Conservation (phyloP, 2,329 filamentous ascomycete species). For the Alternaria ethzedia region DNA sequence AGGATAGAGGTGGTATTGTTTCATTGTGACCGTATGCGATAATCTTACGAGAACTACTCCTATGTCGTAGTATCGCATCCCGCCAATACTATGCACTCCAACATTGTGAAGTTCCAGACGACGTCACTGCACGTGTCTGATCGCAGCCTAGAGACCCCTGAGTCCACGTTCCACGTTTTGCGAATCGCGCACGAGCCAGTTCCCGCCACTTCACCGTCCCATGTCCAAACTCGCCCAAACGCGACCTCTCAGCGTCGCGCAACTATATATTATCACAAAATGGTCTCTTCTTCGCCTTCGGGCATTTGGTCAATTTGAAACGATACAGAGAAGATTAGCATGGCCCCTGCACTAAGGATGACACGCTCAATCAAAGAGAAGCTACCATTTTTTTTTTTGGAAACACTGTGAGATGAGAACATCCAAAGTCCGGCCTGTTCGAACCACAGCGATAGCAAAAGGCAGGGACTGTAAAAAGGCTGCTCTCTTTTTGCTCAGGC, state of each 20-base stretch:
- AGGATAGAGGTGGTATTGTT: too few species aligned
- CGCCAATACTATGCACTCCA: neutral
- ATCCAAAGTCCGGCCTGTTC: neutral
- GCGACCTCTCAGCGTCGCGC: neutral
- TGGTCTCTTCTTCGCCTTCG: conserved; percentile 14
- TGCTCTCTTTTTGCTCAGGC: neutral
- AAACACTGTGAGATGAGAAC: neutral
- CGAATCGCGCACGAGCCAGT: neutral
- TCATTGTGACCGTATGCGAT: too few species aligned
- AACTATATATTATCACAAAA: accelerated
- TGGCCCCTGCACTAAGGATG: conserved; percentile 85
- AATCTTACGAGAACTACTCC: too few species aligned
- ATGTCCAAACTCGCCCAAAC: neutral
- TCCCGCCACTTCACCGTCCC: neutral
- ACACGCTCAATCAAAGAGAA: conserved; percentile 60
- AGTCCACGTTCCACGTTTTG: neutral
- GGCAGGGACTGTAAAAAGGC: neutral
- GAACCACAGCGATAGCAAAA: neutral
- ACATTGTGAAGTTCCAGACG: neutral
- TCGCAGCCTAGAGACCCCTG: neutral
- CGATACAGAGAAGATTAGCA: conserved; percentile 52
- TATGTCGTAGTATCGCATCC: too few species aligned
- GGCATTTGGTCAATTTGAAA: conserved; percentile 39
- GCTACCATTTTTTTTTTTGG: conserved; percentile 47
- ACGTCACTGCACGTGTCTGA: neutral